A percentile compares a stretch with the other conserved stretches of the same genome.
Evolutionary conservation across 2,329 filamentous ascomycete genomes (phyloP).

Genomic region (Exophiala spinifera): DNA sequence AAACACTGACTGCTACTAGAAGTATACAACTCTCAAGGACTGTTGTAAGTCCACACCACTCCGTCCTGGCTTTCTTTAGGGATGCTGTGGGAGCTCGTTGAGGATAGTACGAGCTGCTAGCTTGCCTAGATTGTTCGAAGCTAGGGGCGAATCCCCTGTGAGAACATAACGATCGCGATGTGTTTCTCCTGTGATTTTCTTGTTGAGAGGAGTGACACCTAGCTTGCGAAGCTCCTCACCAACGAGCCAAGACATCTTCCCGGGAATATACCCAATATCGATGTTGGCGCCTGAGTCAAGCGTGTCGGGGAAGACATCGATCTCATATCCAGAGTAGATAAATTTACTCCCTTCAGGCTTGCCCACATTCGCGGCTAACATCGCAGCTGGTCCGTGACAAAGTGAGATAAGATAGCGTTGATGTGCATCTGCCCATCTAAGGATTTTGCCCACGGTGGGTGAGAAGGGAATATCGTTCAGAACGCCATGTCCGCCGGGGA

Average conservation of each 20-base stretch:
- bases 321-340: constrained; percentile 20
- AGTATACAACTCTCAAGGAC: too few species aligned
- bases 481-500: constrained; percentile 15
- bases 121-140: constrained; percentile 16
- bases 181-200: constrained; percentile 17
- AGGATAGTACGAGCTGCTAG: constrained; percentile 9
- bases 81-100: constrained; percentile 7
- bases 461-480: constrained; percentile 13
- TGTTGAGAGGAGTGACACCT: constrained; percentile 11
- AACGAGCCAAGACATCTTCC: constrained; percentile 17
- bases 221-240: constrained; percentile 16
- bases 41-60: too few species aligned
- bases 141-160: constrained; percentile 17
- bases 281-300: constrained; percentile 12
- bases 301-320: constrained; percentile 15
- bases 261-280: constrained; percentile 18
- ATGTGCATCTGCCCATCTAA: constrained; percentile 15
- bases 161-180: constrained; percentile 13
- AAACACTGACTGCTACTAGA: too few species aligned
- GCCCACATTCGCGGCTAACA: constrained; percentile 17
- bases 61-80: too few species aligned
- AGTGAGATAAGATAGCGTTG: constrained; percentile 15
- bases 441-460: constrained; percentile 10
- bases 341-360: constrained; percentile 17
- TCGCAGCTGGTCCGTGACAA: constrained; percentile 14